phyloP scores from a whole-genome alignment of 163 green algal genomes.

The Chlamydomonas reinhardtii region DNA sequence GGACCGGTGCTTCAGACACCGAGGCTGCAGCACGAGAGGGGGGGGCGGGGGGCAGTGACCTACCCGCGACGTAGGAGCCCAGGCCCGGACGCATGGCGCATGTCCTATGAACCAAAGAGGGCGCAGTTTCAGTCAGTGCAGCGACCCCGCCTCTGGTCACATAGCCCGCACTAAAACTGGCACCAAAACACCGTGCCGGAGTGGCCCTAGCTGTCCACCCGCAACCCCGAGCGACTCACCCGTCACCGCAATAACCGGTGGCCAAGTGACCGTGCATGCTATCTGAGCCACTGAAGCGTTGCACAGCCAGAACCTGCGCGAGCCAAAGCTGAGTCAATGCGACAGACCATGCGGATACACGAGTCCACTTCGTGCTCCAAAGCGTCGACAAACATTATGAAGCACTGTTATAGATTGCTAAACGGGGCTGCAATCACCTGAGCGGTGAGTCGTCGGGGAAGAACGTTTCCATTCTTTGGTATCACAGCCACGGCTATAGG shows the following conservation, averaged over 20 bases:
- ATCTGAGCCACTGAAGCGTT: slow-evolving; percentile 13
- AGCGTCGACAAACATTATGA: background rate
- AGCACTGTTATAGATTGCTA: background rate
- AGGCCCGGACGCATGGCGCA: slow-evolving; percentile 38
- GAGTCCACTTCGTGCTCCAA: background rate
- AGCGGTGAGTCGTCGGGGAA: slow-evolving; percentile 10
- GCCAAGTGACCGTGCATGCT: slow-evolving; percentile 24
- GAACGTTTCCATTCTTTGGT: slow-evolving; percentile 29
- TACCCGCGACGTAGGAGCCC: slow-evolving; percentile 21
- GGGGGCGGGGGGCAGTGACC: background rate
- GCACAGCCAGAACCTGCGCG: slow-evolving; percentile 27
- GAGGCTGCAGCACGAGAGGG: no score
- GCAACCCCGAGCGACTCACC: background rate
- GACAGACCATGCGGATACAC: no score
- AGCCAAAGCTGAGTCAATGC: background rate
- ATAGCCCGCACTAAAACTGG: background rate
- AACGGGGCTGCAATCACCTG: background rate
- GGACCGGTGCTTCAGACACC: background rate
- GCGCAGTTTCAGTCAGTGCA: no score
- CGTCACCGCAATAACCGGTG: slow-evolving; percentile 2
- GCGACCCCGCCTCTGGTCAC: no score
- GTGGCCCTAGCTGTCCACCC: background rate
- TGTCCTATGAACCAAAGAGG: slow-evolving; percentile 4
- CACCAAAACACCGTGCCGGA: background rate
- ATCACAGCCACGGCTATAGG: no score